Percentiles rank a stretch among this genome's conserved stretches.
Evolutionary conservation across 1,139 yeast genomes (phyloP).

Genomic region (Magnusiomyces suaveolens): DNA sequence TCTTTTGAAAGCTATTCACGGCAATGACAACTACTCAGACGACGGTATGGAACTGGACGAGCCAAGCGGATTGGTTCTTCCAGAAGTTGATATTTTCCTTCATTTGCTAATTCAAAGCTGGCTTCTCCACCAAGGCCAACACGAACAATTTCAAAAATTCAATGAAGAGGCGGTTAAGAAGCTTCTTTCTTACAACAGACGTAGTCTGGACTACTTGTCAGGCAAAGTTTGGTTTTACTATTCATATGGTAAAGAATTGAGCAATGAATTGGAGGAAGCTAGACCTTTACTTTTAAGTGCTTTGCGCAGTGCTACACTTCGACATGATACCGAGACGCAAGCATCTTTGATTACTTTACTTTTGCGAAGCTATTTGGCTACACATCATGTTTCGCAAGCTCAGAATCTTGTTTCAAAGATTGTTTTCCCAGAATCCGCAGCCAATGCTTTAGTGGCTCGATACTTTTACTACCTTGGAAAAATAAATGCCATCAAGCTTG

Average conservation of each 20-base stretch:
- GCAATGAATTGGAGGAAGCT: slow-evolving; percentile 46
- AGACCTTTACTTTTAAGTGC: slow-evolving; percentile 62
- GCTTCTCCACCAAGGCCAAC: slow-evolving; percentile 52
- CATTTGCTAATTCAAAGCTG: slow-evolving; percentile 71
- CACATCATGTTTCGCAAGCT: slow-evolving; percentile 81
- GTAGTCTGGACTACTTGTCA: slow-evolving; percentile 76
- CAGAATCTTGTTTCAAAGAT: slow-evolving; percentile 82
- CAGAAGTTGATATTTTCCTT: slow-evolving; percentile 73
- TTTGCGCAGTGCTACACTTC: slow-evolving; percentile 78
- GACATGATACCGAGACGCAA: slow-evolving; percentile 88
- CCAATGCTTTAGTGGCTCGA: slow-evolving; percentile 85
- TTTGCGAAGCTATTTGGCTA: slow-evolving; percentile 65
- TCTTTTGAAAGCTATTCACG: slow-evolving; percentile 35
- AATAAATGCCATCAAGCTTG: slow-evolving; percentile 84
- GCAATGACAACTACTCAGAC: slow-evolving; percentile 3
- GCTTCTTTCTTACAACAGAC: slow-evolving; percentile 58
- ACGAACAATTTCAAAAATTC: slow-evolving; percentile 23
- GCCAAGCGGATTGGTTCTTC: slow-evolving; percentile 36
- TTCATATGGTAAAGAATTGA: slow-evolving; percentile 65
- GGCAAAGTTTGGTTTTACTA: slow-evolving; percentile 94
- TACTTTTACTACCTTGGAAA: slow-evolving; percentile 83
- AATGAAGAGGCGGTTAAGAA: slow-evolving; percentile 44
- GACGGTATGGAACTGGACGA: slow-evolving; percentile 25
- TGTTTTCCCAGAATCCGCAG: slow-evolving; percentile 75
- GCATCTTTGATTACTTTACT: slow-evolving; percentile 78